Evolutionary conservation across 2,329 filamentous ascomycete genomes (phyloP).

Genomic region (Calonectria pauciramosa): DNA sequence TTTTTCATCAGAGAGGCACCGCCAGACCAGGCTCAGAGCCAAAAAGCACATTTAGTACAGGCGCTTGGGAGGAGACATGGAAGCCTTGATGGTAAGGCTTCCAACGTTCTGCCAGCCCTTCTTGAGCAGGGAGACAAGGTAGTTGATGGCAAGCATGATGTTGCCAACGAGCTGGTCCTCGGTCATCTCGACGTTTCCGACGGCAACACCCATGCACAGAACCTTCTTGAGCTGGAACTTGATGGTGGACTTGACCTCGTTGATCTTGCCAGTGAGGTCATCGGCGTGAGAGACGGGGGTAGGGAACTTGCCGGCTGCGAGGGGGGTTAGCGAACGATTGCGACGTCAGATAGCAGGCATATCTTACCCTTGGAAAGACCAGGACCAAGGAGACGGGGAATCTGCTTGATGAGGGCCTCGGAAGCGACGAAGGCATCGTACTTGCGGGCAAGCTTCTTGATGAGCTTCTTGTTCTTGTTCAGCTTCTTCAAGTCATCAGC

Average conservation of each 20-base stretch:
- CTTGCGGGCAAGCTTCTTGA: constrained; percentile 99
- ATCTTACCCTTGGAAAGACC: constrained; percentile 93
- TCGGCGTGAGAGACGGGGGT: constrained; percentile 97
- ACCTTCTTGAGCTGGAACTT: constrained; percentile 99
- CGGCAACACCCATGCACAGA: constrained; percentile 99
- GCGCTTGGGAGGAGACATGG: constrained; percentile 98
- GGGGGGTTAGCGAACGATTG: constrained; percentile 20
- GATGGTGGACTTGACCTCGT: constrained; percentile 99
- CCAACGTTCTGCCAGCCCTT: constrained; percentile 99
- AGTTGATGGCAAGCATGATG: constrained; percentile 99
- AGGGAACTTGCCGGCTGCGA: constrained; percentile 96
- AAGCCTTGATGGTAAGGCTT: constrained; percentile 99
- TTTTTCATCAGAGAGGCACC: constrained; percentile 35
- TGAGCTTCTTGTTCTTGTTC: constrained; percentile 99
- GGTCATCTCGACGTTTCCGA: constrained; percentile 98
- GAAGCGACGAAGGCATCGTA: constrained; percentile 99
- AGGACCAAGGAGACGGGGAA: constrained; percentile 98
- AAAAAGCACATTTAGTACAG: constrained; percentile 80
- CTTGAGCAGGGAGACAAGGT: constrained; percentile 99
- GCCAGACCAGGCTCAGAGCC: constrained; percentile 39
- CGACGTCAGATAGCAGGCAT: not conserved
- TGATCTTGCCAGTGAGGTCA: constrained; percentile 95
- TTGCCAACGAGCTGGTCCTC: constrained; percentile 96
- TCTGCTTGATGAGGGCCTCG: constrained; percentile 99
- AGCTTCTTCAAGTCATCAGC: constrained; percentile 99